Evolutionary conservation across 345 rosid species (phyloP).

Genomic region (Punica granatum): DNA sequence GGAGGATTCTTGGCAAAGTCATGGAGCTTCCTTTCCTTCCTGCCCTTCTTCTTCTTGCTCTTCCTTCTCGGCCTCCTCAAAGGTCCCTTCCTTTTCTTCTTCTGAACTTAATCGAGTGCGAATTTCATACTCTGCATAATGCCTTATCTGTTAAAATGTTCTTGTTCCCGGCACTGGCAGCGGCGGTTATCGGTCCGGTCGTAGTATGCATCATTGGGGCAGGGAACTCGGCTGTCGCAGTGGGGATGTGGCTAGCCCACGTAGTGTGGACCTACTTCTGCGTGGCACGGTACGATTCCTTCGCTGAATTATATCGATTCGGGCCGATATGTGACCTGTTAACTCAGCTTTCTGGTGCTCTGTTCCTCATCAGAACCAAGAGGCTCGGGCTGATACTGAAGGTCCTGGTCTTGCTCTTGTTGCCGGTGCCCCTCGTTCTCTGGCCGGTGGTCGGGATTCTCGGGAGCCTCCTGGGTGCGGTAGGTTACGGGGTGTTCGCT

Average conservation of each 20-base stretch:
- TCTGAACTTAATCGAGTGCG: neutral
- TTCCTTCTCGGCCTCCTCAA: conserved; percentile 54
- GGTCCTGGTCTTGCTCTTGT: conserved; percentile 36
- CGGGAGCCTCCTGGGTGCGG: conserved; percentile 65
- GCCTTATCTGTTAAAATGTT: neutral
- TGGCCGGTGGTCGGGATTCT: conserved; percentile 60
- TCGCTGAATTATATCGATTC: neutral
- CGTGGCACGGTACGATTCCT: conserved; percentile 37
- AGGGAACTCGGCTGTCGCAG: conserved; percentile 53
- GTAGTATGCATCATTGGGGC: conserved; percentile 34
- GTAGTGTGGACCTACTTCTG: conserved; percentile 67
- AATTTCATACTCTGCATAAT: neutral
- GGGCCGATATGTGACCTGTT: neutral
- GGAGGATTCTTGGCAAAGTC: conserved; percentile 49
- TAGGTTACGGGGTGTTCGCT: conserved; percentile 66
- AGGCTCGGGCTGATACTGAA: conserved; percentile 66
- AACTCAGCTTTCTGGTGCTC: neutral
- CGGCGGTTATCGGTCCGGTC: conserved; percentile 47
- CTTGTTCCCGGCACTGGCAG: conserved; percentile 19
- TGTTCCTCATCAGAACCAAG: conserved; percentile 40
- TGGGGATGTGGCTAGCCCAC: conserved; percentile 86
- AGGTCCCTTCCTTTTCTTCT: conserved; percentile 17
- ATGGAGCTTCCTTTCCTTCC: conserved; percentile 61
- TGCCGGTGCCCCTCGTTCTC: conserved; percentile 61
- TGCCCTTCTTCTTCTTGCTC: conserved; percentile 65